Evolutionary conservation across 1,284 basidiomycete genomes (phyloP), one percentile per base, ranked within the genome.

Genomic region (Ustilago hordei): DNA sequence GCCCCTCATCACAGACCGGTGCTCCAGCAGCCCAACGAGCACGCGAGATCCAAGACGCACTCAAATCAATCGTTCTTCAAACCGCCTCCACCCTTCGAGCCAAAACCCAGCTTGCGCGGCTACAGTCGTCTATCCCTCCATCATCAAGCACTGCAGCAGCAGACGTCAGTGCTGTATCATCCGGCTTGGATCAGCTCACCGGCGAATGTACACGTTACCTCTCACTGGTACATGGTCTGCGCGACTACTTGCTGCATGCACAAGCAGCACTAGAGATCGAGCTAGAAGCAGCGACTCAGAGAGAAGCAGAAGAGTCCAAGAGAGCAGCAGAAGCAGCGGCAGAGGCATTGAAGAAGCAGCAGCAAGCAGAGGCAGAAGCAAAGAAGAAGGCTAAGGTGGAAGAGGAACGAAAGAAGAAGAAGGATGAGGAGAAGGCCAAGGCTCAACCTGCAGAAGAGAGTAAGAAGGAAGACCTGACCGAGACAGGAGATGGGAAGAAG

Each of bases 241-340:
- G 76, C 2, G 76, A 78, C 31, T 69, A 75, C 28, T 52, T 78
- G 48, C 36, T 78, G 15, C 76, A 78, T 45, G 76, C 72, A 0
- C 76, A 78, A 39, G 76, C 69, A 13, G 68, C 69, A 11, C 41
- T 78, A 17, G 68, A 75, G 55, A 75, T 75, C 28, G 76, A 78
- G 38, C 55, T 78, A 11, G 76, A 78, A n/a, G 69, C 65, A 2
- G 72, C 76, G 3, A 69, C 68, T 19, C 65, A 69, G 34, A 58
- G 76, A 8, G 76, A 78, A 34, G 72, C 72, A 5, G 65, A 75
- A 19, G 58, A 71, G 47, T 64, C 76, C 0, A 60, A 72, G 41
- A 19, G 19, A 9, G 72, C 70, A 1, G 70, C 67, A 2, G 43
- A 70, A 7, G 70, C 69, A 1, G 75, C 74, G n/a, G 74, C 56